phyloP scores from a whole-genome alignment of 2,329 filamentous ascomycete genomes.

The Hypocreales sp. region DNA sequence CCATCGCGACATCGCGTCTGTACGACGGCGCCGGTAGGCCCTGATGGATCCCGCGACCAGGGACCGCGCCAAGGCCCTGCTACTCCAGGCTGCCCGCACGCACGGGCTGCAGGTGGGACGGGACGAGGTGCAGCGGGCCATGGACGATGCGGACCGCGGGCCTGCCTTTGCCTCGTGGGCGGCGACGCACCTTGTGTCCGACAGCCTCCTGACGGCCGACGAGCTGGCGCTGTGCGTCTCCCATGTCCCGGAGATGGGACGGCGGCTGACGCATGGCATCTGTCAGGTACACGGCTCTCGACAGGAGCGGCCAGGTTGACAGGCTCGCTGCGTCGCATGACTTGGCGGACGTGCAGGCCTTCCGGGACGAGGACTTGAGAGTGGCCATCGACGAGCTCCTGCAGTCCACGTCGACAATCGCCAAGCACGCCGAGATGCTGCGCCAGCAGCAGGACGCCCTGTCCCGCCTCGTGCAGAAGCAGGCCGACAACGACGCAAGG shows the following conservation, averaged over 20 bases:
- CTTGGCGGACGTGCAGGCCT: slow-evolving; percentile 28
- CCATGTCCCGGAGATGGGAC: slow-evolving; percentile 4
- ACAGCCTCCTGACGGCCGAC: slow-evolving; percentile 37
- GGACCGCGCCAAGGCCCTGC: slow-evolving; percentile 16
- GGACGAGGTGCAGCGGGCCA: slow-evolving; percentile 21
- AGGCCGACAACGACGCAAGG: slow-evolving; percentile 12
- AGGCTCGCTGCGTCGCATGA: slow-evolving; percentile 28
- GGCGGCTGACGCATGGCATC: too few species aligned
- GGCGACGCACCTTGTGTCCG: slow-evolving; percentile 26
- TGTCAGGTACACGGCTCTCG: slow-evolving; percentile 32
- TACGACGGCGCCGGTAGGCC: slow-evolving; percentile 4
- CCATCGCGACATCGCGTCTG: background rate
- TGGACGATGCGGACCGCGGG: slow-evolving; percentile 19
- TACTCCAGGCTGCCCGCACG: slow-evolving; percentile 16
- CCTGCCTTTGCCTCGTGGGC: slow-evolving; percentile 31
- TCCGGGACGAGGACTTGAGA: slow-evolving; percentile 44
- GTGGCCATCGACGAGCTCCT: slow-evolving; percentile 48
- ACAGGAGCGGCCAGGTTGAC: slow-evolving; percentile 31
- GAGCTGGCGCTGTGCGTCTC: slow-evolving; percentile 34
- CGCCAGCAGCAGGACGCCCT: slow-evolving; percentile 47
- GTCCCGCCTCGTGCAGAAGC: slow-evolving; percentile 29
- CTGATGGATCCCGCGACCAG: slow-evolving; percentile 13
- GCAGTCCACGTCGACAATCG: slow-evolving; percentile 46
- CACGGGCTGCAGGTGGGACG: slow-evolving; percentile 15
- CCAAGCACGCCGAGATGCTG: slow-evolving; percentile 46